Evolutionary conservation across 768 basidiomycete species (phyloP).

Genomic region (Lanmaoa rubissima): DNA sequence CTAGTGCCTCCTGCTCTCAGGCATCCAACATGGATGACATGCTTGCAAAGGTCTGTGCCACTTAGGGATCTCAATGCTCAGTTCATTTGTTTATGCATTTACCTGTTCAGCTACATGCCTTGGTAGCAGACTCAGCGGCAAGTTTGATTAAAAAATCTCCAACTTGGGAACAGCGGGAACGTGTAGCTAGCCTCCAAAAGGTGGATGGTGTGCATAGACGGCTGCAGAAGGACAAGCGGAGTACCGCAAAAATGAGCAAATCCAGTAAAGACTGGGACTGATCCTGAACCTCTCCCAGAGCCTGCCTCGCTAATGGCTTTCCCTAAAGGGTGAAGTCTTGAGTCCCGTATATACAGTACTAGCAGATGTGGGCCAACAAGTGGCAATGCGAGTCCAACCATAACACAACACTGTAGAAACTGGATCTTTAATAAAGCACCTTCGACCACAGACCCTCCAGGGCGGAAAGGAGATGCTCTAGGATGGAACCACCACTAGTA

Average conservation of each 20-base stretch:
- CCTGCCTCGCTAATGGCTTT: neutral
- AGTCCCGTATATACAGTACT: neutral
- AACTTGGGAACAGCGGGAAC: constrained; percentile 25
- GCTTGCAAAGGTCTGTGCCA: constrained; percentile 51
- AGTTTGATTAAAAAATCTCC: constrained; percentile 23
- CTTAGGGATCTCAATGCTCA: neutral
- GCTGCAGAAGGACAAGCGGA: constrained; percentile 28
- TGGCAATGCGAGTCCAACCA: no score
- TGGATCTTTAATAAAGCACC: no score
- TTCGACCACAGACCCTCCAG: no score
- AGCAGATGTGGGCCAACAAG: no score
- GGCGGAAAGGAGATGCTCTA: no score
- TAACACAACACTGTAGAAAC: no score
- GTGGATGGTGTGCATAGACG: constrained; percentile 20
- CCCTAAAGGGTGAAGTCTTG: neutral
- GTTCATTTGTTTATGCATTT: neutral
- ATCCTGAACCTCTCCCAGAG: neutral
- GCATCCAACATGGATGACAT: constrained; percentile 73
- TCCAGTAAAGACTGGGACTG: constrained; percentile 30
- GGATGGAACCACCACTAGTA: neutral
- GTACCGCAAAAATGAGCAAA: constrained; percentile 26
- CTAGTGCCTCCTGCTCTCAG: constrained; percentile 71
- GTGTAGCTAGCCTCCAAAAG: constrained; percentile 24
- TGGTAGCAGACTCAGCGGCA: constrained; percentile 25
- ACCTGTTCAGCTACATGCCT: constrained; percentile 24